These are phyloP conservation scores for Sonneratia caseolaris DNA, from an alignment of 345 rosid species.

Conservation along the genomic window DNA sequence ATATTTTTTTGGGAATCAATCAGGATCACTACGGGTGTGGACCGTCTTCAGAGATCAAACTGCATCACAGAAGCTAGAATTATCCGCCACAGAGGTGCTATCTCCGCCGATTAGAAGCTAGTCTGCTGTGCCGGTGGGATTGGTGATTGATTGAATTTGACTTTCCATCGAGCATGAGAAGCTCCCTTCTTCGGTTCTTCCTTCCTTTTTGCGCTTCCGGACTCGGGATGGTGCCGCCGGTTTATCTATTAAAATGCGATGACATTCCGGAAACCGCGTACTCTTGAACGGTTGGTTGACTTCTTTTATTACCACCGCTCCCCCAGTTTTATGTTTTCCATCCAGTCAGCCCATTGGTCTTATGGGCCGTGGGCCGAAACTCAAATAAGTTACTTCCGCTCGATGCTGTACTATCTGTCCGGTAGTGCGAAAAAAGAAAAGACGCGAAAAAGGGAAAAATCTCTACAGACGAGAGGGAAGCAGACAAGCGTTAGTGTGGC, in stretches of 20 bases:
- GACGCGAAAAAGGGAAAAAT: too few species aligned
- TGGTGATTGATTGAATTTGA: constrained; percentile 1
- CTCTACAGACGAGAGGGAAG: too few species aligned
- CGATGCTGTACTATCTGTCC: too few species aligned
- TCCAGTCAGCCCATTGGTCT: too few species aligned
- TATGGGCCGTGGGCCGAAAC: neutral
- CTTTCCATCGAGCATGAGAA: neutral
- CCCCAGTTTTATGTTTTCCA: too few species aligned
- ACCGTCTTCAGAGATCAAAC: constrained; percentile 3
- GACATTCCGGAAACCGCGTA: neutral
- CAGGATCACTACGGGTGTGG: neutral
- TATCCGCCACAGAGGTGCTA: neutral
- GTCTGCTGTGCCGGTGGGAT: neutral
- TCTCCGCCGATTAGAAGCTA: neutral
- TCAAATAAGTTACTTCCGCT: too few species aligned
- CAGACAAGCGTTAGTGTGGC: too few species aligned
- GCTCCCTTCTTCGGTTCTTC: neutral
- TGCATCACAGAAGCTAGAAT: neutral
- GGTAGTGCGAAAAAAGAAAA: too few species aligned
- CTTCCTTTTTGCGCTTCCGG: neutral
- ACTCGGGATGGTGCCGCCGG: neutral
- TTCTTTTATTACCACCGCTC: neutral
- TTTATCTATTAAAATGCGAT: neutral
- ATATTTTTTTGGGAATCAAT: neutral
- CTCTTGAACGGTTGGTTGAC: neutral